Evolutionary conservation across 2,329 filamentous ascomycete species (phyloP).

Genomic region (Parafenestella ontariensis): DNA sequence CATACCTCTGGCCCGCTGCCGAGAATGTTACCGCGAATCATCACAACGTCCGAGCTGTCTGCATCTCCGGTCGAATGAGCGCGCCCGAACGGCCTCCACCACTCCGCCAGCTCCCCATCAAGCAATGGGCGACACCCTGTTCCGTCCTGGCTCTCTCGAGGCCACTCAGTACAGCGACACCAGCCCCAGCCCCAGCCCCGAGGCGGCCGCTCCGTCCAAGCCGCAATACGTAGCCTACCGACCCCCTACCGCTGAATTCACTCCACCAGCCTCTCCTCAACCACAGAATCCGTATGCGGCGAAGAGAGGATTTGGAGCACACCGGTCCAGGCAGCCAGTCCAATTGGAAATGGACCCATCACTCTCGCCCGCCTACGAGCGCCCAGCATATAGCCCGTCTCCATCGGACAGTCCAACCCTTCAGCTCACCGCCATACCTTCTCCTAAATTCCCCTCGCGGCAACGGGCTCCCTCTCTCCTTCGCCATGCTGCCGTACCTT

Average conservation of each 20-base stretch:
- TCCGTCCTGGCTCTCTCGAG: conserved; percentile 23
- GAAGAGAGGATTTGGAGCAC: conserved; percentile 31
- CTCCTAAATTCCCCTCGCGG: conserved; percentile 52
- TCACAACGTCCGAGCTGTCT: conserved; percentile 23
- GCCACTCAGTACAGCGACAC: conserved; percentile 14
- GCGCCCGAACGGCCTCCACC: conserved; percentile 11
- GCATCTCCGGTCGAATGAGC: conserved; percentile 41
- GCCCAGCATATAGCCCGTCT: conserved; percentile 38
- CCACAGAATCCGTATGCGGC: conserved; percentile 24
- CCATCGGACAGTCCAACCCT: conserved; percentile 41
- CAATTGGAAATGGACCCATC: conserved; percentile 40
- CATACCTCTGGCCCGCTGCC: conserved; percentile 10
- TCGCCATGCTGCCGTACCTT: conserved; percentile 41
- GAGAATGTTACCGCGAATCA: conserved; percentile 37
- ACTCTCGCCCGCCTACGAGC: conserved; percentile 32
- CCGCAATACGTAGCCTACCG: conserved; percentile 34
- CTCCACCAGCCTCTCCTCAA: conserved; percentile 43
- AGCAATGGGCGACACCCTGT: conserved; percentile 39
- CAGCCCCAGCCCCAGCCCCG: conserved; percentile 7
- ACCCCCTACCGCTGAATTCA: conserved; percentile 36
- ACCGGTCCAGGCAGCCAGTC: conserved; percentile 31
- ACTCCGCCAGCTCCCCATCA: conserved; percentile 15
- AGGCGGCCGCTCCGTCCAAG: conserved; percentile 18
- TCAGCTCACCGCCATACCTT: conserved; percentile 39
- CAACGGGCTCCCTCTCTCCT: conserved; percentile 52